Percentiles rank a stretch among this genome's conserved stretches.
Evolutionary conservation across 352 stramenopile genomes (phyloP).

Genomic region (Phytophthora podocarpi): DNA sequence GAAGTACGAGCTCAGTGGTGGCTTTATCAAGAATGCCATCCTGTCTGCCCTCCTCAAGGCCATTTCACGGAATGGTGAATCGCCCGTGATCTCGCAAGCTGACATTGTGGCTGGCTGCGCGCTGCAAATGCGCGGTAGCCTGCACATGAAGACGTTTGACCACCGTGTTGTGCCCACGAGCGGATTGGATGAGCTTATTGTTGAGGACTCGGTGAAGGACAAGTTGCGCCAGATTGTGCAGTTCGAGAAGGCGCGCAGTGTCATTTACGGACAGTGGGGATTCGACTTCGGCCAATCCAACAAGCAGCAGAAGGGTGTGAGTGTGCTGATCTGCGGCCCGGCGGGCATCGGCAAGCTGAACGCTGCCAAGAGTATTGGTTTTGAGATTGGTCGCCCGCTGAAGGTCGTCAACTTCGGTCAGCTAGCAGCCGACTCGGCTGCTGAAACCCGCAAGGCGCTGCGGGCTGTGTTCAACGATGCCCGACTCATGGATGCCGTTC

Average conservation of each 20-base stretch:
- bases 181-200: slow-evolving; percentile 77
- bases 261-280: slow-evolving; percentile 88
- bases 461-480: slow-evolving; percentile 87
- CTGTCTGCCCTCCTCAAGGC: slow-evolving; percentile 82
- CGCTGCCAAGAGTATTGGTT: slow-evolving; percentile 79
- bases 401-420: slow-evolving; percentile 86
- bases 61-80: slow-evolving; percentile 60
- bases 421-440: slow-evolving; percentile 71
- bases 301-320: slow-evolving; percentile 87
- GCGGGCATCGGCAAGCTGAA: slow-evolving; percentile 78
- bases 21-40: slow-evolving; percentile 93
- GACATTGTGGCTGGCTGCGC: slow-evolving; percentile 83
- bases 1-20: slow-evolving; percentile 90
- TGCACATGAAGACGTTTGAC: slow-evolving; percentile 92
- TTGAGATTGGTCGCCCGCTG: slow-evolving; percentile 81
- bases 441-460: slow-evolving; percentile 79
- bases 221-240: slow-evolving; percentile 74
- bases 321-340: slow-evolving; percentile 73
- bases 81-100: slow-evolving; percentile 71
- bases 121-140: slow-evolving; percentile 86
- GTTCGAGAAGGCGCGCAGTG: slow-evolving; percentile 85
- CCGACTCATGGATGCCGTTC: slow-evolving; percentile 84
- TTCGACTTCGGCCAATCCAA: slow-evolving; percentile 84
- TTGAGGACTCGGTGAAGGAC: slow-evolving; percentile 64
- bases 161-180: slow-evolving; percentile 81